Conservation (phyloP, 306 rosid genomes). For the Rubus parviflorus region DNA sequence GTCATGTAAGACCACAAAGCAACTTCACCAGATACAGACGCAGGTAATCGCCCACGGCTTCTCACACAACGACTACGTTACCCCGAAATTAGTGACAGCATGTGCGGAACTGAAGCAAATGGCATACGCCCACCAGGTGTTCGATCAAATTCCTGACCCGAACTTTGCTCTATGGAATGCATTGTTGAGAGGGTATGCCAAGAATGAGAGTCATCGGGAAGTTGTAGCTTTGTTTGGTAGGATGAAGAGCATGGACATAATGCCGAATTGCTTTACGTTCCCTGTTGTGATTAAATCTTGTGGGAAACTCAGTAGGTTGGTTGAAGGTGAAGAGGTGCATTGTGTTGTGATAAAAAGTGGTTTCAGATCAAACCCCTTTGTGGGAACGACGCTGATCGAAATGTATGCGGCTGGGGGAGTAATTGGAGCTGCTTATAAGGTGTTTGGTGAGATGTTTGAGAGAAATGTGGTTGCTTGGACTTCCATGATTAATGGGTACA, state of each 20-base stretch:
- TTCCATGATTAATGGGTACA: conserved; percentile 53
- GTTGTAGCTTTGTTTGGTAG: conserved; percentile 45
- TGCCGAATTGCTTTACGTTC: conserved; percentile 60
- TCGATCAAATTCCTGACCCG: conserved; percentile 54
- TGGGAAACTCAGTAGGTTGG: conserved; percentile 33
- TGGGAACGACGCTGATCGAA: conserved; percentile 58
- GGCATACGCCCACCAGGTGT: conserved; percentile 52
- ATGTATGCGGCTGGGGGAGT: conserved; percentile 52
- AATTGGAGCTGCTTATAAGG: conserved; percentile 52
- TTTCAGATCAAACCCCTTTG: conserved; percentile 47
- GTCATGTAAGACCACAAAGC: conserved; percentile 55
- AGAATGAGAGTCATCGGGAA: conserved; percentile 29
- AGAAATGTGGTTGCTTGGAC: conserved; percentile 82
- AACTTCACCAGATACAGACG: conserved; percentile 53
- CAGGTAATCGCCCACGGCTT: conserved; percentile 56
- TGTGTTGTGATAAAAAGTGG: conserved; percentile 53
- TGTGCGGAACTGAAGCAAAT: conserved; percentile 37
- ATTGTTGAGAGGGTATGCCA: conserved; percentile 52
- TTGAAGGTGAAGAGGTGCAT: conserved; percentile 69
- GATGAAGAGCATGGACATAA: conserved; percentile 39
- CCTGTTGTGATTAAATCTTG: conserved; percentile 69
- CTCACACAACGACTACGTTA: conserved; percentile 38
- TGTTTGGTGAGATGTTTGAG: conserved; percentile 61
- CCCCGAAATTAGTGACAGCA: conserved; percentile 44
- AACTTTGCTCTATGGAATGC: conserved; percentile 63